Percentiles rank a stretch among this genome's conserved stretches.
phyloP scores from a whole-genome alignment of 306 rosid genomes.

The Quercus suber region DNA sequence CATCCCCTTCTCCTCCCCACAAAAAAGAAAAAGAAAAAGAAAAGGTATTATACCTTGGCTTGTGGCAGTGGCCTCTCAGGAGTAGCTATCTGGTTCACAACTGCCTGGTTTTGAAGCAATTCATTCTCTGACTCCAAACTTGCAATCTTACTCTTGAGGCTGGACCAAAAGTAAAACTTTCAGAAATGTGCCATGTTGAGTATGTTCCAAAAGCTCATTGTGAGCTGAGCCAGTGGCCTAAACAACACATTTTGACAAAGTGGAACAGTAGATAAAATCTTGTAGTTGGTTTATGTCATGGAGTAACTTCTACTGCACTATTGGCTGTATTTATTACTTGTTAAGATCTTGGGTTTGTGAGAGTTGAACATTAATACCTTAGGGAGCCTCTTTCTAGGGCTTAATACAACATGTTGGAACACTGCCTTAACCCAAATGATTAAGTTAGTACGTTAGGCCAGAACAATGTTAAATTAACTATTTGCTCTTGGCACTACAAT shows the following conservation, averaged over 20 bases:
- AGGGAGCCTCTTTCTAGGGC: too few relatives aligned
- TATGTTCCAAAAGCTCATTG: background rate
- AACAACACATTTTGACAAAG: background rate
- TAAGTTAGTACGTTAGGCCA: too few relatives aligned
- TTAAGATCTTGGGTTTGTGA: too few relatives aligned
- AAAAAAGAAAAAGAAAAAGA: background rate
- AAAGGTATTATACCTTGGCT: constrained; percentile 40
- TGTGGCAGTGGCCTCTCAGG: constrained; percentile 27
- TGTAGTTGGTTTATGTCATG: background rate
- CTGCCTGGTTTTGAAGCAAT: constrained; percentile 45
- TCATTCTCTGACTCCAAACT: constrained; percentile 70
- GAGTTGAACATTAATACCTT: too few relatives aligned
- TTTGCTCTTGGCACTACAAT: too few relatives aligned
- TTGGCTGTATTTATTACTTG: background rate
- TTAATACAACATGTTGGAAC: too few relatives aligned
- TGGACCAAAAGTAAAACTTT: constrained; percentile 20
- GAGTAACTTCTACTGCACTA: background rate
- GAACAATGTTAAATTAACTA: too few relatives aligned
- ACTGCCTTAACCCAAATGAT: too few relatives aligned
- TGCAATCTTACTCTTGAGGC: constrained; percentile 63
- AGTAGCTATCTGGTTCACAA: constrained; percentile 37
- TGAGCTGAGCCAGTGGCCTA: background rate
- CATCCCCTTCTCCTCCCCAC: background rate
- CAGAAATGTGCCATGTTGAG: constrained; percentile 6
- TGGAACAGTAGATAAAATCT: background rate